These are phyloP conservation scores for Guyanaporus albipodus DNA, from an alignment of 768 basidiomycete species.

Conservation along the genomic window DNA sequence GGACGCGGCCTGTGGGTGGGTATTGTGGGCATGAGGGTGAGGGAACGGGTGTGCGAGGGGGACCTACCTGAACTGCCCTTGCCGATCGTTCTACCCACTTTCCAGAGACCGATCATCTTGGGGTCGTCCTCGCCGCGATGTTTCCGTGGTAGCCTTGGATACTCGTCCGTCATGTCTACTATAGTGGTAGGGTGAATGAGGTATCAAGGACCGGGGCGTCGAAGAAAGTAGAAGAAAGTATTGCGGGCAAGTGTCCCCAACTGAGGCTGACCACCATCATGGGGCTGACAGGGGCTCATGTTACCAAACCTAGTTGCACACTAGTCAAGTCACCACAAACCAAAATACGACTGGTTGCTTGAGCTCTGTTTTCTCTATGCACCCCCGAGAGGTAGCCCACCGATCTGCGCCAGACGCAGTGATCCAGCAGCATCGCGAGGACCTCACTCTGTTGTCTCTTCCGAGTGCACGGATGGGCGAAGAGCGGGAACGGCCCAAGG, in stretches of 20 bases:
- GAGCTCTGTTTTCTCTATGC: no score
- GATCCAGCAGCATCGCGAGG: no score
- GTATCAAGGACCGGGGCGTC: neutral
- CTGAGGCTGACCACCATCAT: conserved; percentile 27
- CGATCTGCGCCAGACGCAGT: no score
- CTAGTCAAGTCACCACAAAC: conserved; percentile 5
- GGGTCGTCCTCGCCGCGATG: conserved; percentile 42
- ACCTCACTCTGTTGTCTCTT: no score
- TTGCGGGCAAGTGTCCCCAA: neutral
- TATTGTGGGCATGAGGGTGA: neutral
- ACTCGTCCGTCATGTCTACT: conserved; percentile 26
- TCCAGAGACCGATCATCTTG: conserved; percentile 77
- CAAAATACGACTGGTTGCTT: conserved; percentile 4
- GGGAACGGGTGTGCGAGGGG: neutral
- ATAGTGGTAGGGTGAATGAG: conserved; percentile 8
- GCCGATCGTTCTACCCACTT: conserved; percentile 80
- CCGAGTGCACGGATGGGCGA: no score
- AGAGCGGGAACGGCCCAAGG: no score
- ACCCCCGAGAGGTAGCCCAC: no score
- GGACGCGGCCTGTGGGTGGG: conserved; percentile 66
- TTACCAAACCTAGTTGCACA: no score
- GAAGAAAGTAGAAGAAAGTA: neutral
- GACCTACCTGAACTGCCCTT: conserved; percentile 70
- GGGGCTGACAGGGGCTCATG: conserved; percentile 23
- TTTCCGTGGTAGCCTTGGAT: conserved; percentile 28